These are phyloP conservation scores for Cyberlindnera japonica DNA, from an alignment of 805 yeast species.

Conservation along the genomic window DNA sequence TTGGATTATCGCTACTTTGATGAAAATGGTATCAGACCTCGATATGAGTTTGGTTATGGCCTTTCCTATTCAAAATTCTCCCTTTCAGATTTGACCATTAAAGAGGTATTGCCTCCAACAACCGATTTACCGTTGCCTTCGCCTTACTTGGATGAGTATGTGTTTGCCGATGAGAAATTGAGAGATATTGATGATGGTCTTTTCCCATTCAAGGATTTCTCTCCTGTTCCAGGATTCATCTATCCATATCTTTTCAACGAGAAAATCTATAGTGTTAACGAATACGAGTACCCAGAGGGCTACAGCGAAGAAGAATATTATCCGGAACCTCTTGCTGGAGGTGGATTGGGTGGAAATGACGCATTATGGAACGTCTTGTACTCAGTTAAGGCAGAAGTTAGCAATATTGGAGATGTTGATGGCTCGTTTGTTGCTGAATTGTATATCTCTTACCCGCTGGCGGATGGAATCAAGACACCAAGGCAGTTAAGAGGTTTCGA, in stretches of 20 bases:
- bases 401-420: conserved; percentile 13
- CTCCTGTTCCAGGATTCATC: conserved; percentile 52
- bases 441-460: conserved; percentile 14
- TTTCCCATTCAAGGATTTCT: conserved; percentile 48
- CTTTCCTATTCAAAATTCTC: conserved; percentile 47
- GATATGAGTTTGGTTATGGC: conserved; percentile 63
- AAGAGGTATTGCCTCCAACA: conserved; percentile 40
- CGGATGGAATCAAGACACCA: conserved; percentile 45
- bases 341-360: conserved; percentile 58
- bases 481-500: conserved; percentile 55
- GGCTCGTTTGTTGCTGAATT: conserved; percentile 14
- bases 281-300: conserved; percentile 35
- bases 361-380: conserved; percentile 50
- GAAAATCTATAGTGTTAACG: conserved; percentile 28
- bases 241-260: conserved; percentile 46
- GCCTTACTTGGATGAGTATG: conserved; percentile 41
- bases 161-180: conserved; percentile 42
- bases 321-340: conserved; percentile 35
- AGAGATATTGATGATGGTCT: conserved; percentile 53
- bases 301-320: conserved; percentile 31
- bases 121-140: conserved; percentile 44
- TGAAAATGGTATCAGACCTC: conserved; percentile 49
- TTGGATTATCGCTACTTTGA: conserved; percentile 59
- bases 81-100: conserved; percentile 36
- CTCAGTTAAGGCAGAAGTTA: conserved; percentile 12